phyloP scores from a whole-genome alignment of 805 yeast species.

The Wickerhamomyces chaumierensis region DNA sequence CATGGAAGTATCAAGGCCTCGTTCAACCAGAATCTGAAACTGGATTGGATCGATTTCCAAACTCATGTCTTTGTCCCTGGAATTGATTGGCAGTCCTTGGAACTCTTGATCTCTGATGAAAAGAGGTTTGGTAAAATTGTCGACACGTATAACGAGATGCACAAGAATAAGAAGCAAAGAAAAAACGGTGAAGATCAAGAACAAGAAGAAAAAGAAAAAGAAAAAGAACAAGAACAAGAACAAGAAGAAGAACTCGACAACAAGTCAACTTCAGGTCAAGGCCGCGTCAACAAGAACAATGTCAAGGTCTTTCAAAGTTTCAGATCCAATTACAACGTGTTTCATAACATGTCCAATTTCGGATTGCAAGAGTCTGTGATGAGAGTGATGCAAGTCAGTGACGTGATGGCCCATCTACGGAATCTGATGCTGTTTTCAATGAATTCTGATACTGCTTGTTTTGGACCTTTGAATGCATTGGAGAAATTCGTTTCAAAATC shows the following conservation, averaged over 20 bases:
- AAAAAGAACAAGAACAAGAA: no score
- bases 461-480: conserved; percentile 46
- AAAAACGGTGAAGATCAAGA: conserved; percentile 2
- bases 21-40: conserved; percentile 48
- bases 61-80: conserved; percentile 35
- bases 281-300: conserved; percentile 2
- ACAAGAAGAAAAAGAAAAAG: background rate
- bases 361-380: conserved; percentile 60
- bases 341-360: conserved; percentile 36
- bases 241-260: no score
- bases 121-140: conserved; percentile 2
- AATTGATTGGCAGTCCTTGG: conserved; percentile 34
- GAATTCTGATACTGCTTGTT: conserved; percentile 31
- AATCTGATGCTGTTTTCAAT: conserved; percentile 52
- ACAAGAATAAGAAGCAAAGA: conserved; percentile 3
- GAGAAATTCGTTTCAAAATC: conserved; percentile 25
- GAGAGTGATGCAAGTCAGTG: conserved; percentile 65
- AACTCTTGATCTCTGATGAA: conserved; percentile 25
- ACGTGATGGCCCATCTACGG: conserved; percentile 62
- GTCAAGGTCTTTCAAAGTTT: conserved; percentile 19
- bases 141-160: conserved; percentile 1
- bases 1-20: conserved; percentile 51
- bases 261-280: background rate
- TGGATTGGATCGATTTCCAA: conserved; percentile 65
- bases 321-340: conserved; percentile 31